A percentile compares a stretch with the other conserved stretches of the same genome.
These are phyloP conservation scores for Clavispora vitiphila DNA, from an alignment of 805 yeast species.

Conservation along the genomic window DNA sequence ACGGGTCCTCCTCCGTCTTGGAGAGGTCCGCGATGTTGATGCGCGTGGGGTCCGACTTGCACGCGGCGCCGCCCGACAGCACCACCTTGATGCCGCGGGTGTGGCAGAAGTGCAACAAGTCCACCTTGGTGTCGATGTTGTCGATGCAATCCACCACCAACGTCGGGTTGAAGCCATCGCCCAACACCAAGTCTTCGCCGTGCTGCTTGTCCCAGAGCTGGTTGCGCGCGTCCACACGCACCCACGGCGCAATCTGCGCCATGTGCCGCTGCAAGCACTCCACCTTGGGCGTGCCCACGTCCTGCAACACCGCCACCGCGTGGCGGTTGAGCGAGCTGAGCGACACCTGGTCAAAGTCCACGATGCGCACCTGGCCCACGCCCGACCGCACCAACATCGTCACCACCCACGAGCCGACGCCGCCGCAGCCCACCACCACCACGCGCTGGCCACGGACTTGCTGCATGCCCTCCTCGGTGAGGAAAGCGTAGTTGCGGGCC, in stretches of 20 bases:
- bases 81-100: conserved; percentile 60
- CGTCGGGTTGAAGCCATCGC: conserved; percentile 53
- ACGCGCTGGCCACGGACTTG: conserved; percentile 66
- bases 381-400: conserved; percentile 93
- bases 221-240: conserved; percentile 68
- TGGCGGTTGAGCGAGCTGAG: conserved; percentile 89
- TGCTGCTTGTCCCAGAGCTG: conserved; percentile 69
- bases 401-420: conserved; percentile 96
- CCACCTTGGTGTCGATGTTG: conserved; percentile 95
- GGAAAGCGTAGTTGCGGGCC: conserved; percentile 88
- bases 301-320: conserved; percentile 84
- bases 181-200: conserved; percentile 56
- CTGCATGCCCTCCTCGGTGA: conserved; percentile 79
- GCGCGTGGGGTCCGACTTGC: conserved; percentile 92
- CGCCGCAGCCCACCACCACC: conserved; percentile 91
- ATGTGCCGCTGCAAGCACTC: conserved; percentile 69
- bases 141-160: conserved; percentile 94
- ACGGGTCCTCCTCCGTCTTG: conserved; percentile 88
- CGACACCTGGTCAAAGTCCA: conserved; percentile 96
- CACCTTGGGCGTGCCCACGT: conserved; percentile 92
- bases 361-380: conserved; percentile 66
- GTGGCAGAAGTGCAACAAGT: conserved; percentile 70
- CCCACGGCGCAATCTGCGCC: conserved; percentile 87
- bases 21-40: conserved; percentile 86
- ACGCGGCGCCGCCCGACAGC: conserved; percentile 96